Conservation (phyloP, 495 filamentous ascomycete species). For the Corynascus novoguineensis region DNA sequence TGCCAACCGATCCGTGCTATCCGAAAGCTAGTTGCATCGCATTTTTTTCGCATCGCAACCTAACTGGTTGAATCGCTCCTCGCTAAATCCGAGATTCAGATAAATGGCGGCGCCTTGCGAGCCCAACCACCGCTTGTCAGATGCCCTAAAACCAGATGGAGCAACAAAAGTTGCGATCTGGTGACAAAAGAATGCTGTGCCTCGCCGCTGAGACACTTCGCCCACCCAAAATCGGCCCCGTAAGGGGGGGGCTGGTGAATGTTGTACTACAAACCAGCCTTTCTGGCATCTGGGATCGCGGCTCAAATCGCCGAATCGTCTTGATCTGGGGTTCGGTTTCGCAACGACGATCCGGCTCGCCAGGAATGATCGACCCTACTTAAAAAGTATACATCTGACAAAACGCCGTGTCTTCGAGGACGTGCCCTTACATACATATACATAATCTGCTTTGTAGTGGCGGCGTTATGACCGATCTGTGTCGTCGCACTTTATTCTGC, state of each 20-base stretch:
- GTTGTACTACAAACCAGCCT: too few relatives aligned
- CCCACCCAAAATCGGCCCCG: not conserved
- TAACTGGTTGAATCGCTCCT: slow-evolving; percentile 2
- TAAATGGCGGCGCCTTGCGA: not conserved
- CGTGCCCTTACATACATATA: too few relatives aligned
- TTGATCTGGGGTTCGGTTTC: not conserved
- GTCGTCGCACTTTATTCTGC: too few relatives aligned
- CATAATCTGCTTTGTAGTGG: too few relatives aligned
- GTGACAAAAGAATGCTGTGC: too few relatives aligned
- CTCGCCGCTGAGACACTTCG: not conserved
- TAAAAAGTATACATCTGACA: too few relatives aligned
- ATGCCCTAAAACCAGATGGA: not conserved
- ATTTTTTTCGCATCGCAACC: slow-evolving; percentile 1
- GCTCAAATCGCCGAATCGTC: not conserved
- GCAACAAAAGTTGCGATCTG: too few relatives aligned
- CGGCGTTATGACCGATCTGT: too few relatives aligned
- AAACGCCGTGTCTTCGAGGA: too few relatives aligned
- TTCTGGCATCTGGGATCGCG: too few relatives aligned
- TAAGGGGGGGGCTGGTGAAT: too few relatives aligned
- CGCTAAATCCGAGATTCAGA: not conserved
- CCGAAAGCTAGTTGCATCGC: not conserved
- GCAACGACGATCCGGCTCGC: slow-evolving; percentile 4
- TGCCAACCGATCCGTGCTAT: slow-evolving; percentile 10
- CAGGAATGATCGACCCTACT: not conserved
- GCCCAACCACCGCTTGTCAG: not conserved